Evolutionary conservation across 2,329 filamentous ascomycete genomes (phyloP).

Genomic region (Colletotrichum salicis): DNA sequence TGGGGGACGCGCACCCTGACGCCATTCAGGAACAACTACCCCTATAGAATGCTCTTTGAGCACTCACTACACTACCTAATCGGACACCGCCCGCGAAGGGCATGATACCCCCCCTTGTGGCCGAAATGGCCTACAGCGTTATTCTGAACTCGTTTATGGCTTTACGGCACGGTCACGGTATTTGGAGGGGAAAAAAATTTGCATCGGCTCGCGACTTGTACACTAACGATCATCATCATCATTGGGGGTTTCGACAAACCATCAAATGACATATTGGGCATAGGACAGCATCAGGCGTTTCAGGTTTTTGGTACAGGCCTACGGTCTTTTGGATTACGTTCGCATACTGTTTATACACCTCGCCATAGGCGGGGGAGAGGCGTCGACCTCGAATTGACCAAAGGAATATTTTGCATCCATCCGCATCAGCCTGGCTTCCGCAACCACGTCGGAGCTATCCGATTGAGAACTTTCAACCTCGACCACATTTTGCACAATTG

Average conservation of each 20-base stretch:
- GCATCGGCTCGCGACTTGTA: constrained; percentile 35
- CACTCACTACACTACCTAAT: constrained; percentile 30
- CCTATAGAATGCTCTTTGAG: constrained; percentile 4
- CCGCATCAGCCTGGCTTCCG: neutral
- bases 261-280: constrained; percentile 31
- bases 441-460: neutral
- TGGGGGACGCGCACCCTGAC: neutral
- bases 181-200: constrained; percentile 34
- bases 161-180: constrained; percentile 32
- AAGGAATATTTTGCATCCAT: constrained; percentile 3
- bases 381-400: constrained; percentile 23
- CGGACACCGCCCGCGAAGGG: constrained; percentile 32
- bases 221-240: constrained; percentile 33
- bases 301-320: constrained; percentile 14
- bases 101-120: constrained; percentile 35
- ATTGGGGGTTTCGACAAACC: constrained; percentile 28
- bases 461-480: neutral
- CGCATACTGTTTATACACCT: constrained; percentile 29
- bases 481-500: neutral
- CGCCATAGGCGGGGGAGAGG: neutral
- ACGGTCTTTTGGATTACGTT: constrained; percentile 13
- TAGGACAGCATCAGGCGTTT: constrained; percentile 33
- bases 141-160: constrained; percentile 32
- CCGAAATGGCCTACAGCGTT: constrained; percentile 34
- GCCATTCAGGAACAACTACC: neutral